Evolutionary conservation across 352 stramenopile species (phyloP).

Genomic region (Pythium coloratum): DNA sequence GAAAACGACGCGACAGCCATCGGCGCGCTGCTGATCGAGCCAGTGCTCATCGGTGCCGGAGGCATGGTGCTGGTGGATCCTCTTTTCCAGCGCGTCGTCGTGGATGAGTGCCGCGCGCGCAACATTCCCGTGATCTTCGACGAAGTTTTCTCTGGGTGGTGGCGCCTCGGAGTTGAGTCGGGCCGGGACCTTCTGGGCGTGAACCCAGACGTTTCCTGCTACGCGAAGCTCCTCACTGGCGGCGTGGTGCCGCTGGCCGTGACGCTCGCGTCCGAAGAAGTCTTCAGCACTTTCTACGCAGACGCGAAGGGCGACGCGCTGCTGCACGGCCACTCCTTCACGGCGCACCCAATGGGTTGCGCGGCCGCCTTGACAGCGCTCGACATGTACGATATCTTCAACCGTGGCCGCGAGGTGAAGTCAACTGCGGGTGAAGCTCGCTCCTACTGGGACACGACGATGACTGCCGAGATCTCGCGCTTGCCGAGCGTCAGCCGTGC

Average conservation of each 20-base stretch:
- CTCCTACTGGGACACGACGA: constrained; percentile 58
- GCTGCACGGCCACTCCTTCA: constrained; percentile 93
- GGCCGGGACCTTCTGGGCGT: constrained; percentile 81
- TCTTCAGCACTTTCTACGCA: constrained; percentile 90
- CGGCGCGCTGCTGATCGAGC: constrained; percentile 86
- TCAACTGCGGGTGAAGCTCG: constrained; percentile 23
- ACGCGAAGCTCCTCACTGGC: constrained; percentile 91
- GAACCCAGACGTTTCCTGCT: constrained; percentile 90
- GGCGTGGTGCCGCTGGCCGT: constrained; percentile 85
- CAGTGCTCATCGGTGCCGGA: constrained; percentile 86
- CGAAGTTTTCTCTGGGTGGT: constrained; percentile 91
- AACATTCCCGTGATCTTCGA: constrained; percentile 92
- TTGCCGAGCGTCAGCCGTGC: constrained; percentile 54
- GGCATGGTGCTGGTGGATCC: constrained; percentile 92
- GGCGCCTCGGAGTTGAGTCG: constrained; percentile 86
- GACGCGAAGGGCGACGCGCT: constrained; percentile 86
- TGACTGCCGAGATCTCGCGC: constrained; percentile 51
- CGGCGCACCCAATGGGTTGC: constrained; percentile 89
- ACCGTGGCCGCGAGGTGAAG: constrained; percentile 25
- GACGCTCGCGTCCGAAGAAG: constrained; percentile 85
- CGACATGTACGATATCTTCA: constrained; percentile 84
- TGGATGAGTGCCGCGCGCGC: constrained; percentile 68
- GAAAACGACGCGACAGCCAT: constrained; percentile 40
- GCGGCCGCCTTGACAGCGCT: constrained; percentile 86
- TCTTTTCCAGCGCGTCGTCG: constrained; percentile 89